Conservation (phyloP, 2,329 filamentous ascomycete genomes). For the Phialemoniopsis sp. region DNA sequence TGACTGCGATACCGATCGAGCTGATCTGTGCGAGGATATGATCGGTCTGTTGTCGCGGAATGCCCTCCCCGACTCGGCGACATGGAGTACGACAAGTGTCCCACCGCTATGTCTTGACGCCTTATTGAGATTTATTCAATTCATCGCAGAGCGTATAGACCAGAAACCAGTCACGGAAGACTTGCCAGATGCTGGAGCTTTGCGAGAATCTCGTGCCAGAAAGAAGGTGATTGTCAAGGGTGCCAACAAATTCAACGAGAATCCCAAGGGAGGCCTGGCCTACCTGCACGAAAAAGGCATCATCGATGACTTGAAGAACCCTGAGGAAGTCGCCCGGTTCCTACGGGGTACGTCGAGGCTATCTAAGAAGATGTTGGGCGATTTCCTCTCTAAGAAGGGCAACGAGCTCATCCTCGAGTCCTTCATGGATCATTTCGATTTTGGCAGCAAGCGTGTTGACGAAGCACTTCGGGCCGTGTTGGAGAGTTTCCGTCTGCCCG, state of each 20-base stretch:
- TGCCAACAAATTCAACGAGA: slow-evolving; percentile 90
- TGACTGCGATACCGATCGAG: slow-evolving; percentile 88
- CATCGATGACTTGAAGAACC: slow-evolving; percentile 70
- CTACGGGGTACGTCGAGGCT: slow-evolving; percentile 82
- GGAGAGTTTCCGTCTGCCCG: slow-evolving; percentile 87
- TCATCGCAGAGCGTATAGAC: slow-evolving; percentile 80
- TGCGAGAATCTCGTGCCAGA: slow-evolving; percentile 69
- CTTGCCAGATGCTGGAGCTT: slow-evolving; percentile 58
- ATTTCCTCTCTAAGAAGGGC: slow-evolving; percentile 86
- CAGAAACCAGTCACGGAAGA: slow-evolving; percentile 61
- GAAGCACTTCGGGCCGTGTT: slow-evolving; percentile 85
- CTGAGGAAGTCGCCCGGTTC: slow-evolving; percentile 78
- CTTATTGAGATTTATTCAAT: slow-evolving; percentile 85
- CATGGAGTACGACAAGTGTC: slow-evolving; percentile 98
- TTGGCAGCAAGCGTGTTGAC: slow-evolving; percentile 79
- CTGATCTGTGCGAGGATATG: slow-evolving; percentile 93
- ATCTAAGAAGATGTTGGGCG: slow-evolving; percentile 86
- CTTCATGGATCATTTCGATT: slow-evolving; percentile 86
- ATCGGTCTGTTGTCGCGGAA: slow-evolving; percentile 89
- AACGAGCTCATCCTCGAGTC: slow-evolving; percentile 82
- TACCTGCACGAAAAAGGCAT: slow-evolving; percentile 84
- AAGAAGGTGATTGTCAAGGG: slow-evolving; percentile 90
- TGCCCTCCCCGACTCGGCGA: slow-evolving; percentile 93
- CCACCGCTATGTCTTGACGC: slow-evolving; percentile 92
- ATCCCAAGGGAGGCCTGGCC: slow-evolving; percentile 81